Conservation (phyloP, 1,139 yeast genomes). For the Protomyces pachydermus region DNA sequence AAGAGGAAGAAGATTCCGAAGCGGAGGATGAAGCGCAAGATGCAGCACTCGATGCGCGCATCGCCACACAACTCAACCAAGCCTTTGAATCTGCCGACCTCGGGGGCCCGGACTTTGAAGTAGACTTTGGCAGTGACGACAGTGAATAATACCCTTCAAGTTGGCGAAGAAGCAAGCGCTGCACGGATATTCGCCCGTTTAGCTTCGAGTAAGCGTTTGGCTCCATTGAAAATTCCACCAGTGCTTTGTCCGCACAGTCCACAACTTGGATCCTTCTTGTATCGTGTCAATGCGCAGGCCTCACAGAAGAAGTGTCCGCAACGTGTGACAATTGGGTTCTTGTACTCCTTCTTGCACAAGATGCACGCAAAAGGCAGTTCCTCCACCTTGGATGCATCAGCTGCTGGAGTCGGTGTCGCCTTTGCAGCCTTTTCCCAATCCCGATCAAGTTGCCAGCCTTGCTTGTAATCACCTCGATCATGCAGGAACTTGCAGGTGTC, state of each 20-base stretch:
- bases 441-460: conserved; percentile 60
- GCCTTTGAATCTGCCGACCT: neutral
- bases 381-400: conserved; percentile 32
- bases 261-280: conserved; percentile 50
- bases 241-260: conserved; percentile 57
- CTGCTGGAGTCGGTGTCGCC: conserved; percentile 1
- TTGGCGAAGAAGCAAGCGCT: neutral
- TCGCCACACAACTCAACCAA: neutral
- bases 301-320: conserved; percentile 70
- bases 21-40: neutral
- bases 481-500: conserved; percentile 97
- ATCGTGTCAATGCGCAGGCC: conserved; percentile 53
- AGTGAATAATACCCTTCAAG: neutral
- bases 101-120: neutral
- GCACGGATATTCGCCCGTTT: neutral
- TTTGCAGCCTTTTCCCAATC: conserved; percentile 59
- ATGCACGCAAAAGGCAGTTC: conserved; percentile 60
- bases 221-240: conserved; percentile 49
- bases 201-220: conserved; percentile 34
- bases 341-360: conserved; percentile 56
- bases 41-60: neutral
- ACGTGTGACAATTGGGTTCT: conserved; percentile 54
- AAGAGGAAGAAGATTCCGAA: neutral
- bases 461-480: conserved; percentile 57
- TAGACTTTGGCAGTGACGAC: conserved; percentile 1